Evolutionary conservation across 2,329 filamentous ascomycete species (phyloP), one percentile per base, ranked within the genome.

Genomic region (Fusarium sp.): DNA sequence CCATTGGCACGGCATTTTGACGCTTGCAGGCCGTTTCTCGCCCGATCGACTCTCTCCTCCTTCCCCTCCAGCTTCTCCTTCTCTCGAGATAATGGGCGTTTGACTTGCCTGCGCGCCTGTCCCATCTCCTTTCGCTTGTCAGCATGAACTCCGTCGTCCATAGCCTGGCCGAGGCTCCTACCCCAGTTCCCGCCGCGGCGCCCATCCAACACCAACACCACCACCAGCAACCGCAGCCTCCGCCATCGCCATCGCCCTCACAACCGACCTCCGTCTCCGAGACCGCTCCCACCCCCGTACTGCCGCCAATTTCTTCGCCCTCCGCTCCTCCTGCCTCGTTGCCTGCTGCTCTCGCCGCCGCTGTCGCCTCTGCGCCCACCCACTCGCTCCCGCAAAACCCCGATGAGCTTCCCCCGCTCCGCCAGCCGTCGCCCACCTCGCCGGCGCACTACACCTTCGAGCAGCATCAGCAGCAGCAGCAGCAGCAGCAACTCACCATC

Each of bases 121-220:
- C 55, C 34, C 36, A 68, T 43, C 56, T 53, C 47, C 60, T 63
- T 48, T 31, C 50, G 55, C 59, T 57, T 60, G 31, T 57, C 62
- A 74, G 75, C 68, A 83, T 83, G 81, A 81, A 82, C 74, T 77
- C 81, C 55, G 65, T 68, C 72, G 75, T 78, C 57, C 81, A 80
- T 46, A 81, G 75, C 71, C 74, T 83, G 68, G 73, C 76, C 60
- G 80, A 81, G 64, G 66, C 73, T 66, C 65, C 66, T 64, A 65
- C 58, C 15, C 51, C 70, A 68, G 64, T 57, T 64, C 31, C 69
- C 30, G 36, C 48, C 48, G 57, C 64, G 59, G 71, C 66, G 41
- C 60, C 71, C 51, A 66, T 72, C 46, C 72, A 75, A 39, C 72
- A 72, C 47, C 73, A 67, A 36, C 61, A 50, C 18, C 41, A 54